A percentile compares a stretch with the other conserved stretches of the same genome.
These are phyloP conservation scores for Alisma plantagoaquatica DNA, from an alignment of 106 monocot species.

Conservation along the genomic window DNA sequence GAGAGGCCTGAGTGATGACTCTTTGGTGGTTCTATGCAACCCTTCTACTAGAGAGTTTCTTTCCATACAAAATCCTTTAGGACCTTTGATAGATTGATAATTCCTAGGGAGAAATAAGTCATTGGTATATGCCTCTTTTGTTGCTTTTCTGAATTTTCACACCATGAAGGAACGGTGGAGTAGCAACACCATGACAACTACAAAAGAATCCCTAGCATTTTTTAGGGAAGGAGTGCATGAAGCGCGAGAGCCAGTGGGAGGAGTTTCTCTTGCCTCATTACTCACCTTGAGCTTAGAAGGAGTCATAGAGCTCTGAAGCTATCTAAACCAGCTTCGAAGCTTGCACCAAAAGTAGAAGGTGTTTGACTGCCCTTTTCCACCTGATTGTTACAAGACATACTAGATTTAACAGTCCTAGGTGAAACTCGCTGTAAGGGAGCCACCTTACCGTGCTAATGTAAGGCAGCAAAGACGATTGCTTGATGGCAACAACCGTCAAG, in stretches of 20 bases:
- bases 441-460: constrained; percentile 57
- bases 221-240: constrained; percentile 9
- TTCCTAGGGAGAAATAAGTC: too few relatives aligned
- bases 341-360: too few relatives aligned
- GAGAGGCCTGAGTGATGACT: too few relatives aligned
- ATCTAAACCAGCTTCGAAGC: too few relatives aligned
- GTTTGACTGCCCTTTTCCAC: constrained; percentile 5
- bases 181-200: constrained; percentile 17
- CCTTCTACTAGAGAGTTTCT: too few relatives aligned
- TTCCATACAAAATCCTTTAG: too few relatives aligned
- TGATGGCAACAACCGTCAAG: constrained; percentile 30
- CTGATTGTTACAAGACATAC: background rate
- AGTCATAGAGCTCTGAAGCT: background rate
- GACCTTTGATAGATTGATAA: too few relatives aligned
- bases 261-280: background rate
- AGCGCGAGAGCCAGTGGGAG: constrained; percentile 15
- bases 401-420: constrained; percentile 24
- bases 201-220: constrained; percentile 18
- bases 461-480: constrained; percentile 55
- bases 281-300: constrained; percentile 3
- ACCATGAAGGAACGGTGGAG: constrained; percentile 21
- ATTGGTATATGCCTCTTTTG: too few relatives aligned
- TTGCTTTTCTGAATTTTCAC: too few relatives aligned
- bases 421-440: constrained; percentile 80
- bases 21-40: too few relatives aligned